Evolutionary conservation across 2,329 filamentous ascomycete genomes (phyloP), one percentile per base, ranked within the genome.

Genomic region (Paecilomyces formosus): DNA sequence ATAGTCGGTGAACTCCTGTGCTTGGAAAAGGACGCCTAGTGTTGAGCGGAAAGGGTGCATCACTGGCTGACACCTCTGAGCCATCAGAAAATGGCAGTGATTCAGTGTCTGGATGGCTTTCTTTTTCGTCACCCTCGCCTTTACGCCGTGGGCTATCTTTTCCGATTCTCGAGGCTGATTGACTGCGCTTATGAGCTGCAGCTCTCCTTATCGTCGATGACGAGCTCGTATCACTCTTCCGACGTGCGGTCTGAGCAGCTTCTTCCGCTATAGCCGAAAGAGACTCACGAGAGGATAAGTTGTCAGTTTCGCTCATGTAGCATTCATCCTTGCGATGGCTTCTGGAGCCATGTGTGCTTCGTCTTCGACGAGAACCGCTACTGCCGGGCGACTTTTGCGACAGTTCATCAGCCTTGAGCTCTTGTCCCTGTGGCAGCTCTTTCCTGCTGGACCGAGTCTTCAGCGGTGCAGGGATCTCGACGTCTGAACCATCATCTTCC

Each of bases 1-100:
- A 84, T 1, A 86, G 73, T 60, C 76, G 75, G 63, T 82, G 75
- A 52, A 64, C 76, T n/a, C 82, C 81, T 28, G 79, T 81, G 11
- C 76, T 79, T 3, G 83, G 82, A 62, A 82, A 81, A 8, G 73
- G 73, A 55, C 77, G 74, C 62, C 74, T 76, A 22, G 74, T 71
- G 30, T 71, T 70, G 31, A 78, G 65, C 15, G 74, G 72, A n/a
- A 74, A 71, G 57, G 74, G 72, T 4, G 72, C 67, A 59, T 74
- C 74, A 26, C 68, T 68, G 26, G 64, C 66, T 22, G 73, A 73
- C 8, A 72, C 66, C 55, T 76, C 70, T n/a, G 72, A 73, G 56
- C 71, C 63, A 60, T 76, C 64, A 59, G 77, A 72, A 13, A 70
- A 65, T 39, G 61, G 61, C 56, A 67, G 67, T 12, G 65, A 64